Base-by-base conservation (phyloP, 2,329 filamentous ascomycete species). In the Clathrospora elynae region DNA sequence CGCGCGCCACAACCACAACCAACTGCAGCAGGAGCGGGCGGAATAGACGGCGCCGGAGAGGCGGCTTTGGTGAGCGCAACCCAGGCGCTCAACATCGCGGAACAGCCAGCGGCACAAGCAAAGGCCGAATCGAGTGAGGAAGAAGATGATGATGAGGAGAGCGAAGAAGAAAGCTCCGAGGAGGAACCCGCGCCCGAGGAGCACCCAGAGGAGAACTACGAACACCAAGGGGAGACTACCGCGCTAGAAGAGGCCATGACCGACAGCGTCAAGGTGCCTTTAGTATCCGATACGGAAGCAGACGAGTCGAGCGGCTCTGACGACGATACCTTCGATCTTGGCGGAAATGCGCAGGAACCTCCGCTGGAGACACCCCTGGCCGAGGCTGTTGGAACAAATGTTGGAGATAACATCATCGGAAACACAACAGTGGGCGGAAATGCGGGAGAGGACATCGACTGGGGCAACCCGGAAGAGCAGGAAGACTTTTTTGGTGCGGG, bases 201-300 rank as follows among this genome's bases (percentile, higher is more conserved):
- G 22, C 56, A 56, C 14, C 51, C 57, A 9, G 64, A 64, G 22
- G 64, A 64, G 22, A 57, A 70, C 26, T 78, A 78, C 51, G 75
- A 77, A 42, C 71, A 74, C 45, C 75, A 78, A 43, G 71, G 75
- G 26, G 72, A 75, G 35, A 62, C 62, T 0, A 73, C 74, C 4
- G 61, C 71, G 7, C 56, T 77, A 50, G 75, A 77, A 36, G 68
- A 75, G 14, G 74, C 75, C 14, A 57, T 75, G 16, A 66, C 71
- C 13, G 74, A 77, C 37, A 72, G 71, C 37, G 67, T 62, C 9
- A 59, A 64, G 20, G 68, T 64, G 8, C 72, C 74, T 4, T 52
- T 78, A 25, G 62, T 77, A 29, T 59, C 66, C 10, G 70, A 75
- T 39, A 59, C 71, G 10, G 68, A 71, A 35, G 65, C 72, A 4